These are phyloP conservation scores for Salvia miltiorrhiza DNA, from an alignment of 257 asterid genomes.

Conservation along the genomic window DNA sequence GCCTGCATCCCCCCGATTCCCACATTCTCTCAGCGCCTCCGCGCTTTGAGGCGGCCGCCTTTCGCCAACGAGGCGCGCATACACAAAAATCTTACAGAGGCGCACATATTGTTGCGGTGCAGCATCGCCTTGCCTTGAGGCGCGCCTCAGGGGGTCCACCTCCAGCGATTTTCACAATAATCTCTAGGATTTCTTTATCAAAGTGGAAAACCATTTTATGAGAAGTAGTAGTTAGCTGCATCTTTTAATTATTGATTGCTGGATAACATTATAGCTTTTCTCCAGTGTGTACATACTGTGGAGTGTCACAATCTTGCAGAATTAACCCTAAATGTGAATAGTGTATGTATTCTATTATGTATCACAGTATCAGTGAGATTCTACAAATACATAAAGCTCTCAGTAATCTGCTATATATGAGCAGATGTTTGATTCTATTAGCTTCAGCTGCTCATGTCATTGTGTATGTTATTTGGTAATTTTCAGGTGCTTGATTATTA, in stretches of 20 bases:
- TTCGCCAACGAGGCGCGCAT: no score
- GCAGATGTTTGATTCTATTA: background rate
- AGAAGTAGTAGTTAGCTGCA: background rate
- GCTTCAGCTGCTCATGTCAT: background rate
- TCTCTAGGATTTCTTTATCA: background rate
- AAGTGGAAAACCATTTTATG: background rate
- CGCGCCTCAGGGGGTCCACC: no score
- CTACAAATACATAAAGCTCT: no score
- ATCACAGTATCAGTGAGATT: background rate
- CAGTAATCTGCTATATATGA: background rate
- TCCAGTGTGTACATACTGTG: background rate
- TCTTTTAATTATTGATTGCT: background rate
- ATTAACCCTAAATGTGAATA: no score
- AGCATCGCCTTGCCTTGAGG: no score
- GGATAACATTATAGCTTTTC: background rate
- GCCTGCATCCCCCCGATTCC: no score
- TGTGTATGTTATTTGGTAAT: background rate
- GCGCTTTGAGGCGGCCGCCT: no score
- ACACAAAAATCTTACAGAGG: no score
- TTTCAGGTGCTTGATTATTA: constrained; percentile 12
- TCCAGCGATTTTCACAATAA: background rate
- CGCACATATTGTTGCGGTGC: no score
- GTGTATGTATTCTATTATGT: no score
- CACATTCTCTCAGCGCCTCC: no score
- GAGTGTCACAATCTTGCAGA: background rate